Base-by-base conservation (phyloP, 352 stramenopile genomes). In the Phytophthora sp. region DNA sequence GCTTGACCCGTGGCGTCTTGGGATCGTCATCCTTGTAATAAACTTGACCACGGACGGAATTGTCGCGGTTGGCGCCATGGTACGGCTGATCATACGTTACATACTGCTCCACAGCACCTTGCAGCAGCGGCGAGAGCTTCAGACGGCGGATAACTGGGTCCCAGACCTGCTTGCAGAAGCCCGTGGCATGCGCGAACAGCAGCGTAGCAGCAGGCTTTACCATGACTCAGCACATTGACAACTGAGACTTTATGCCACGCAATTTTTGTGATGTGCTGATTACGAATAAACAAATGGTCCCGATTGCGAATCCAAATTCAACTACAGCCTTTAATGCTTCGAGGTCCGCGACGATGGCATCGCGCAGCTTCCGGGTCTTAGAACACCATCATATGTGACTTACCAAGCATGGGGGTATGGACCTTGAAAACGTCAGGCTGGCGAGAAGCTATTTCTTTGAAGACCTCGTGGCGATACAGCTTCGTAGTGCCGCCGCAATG, bases 121-220 rank as follows among this genome's bases (percentile, higher is more conserved):
- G 76, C 27, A 84, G 20, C 63, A 73, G 20, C 2, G 74, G 71
- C 24, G 76, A 71, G 8, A 58, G 45, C 55, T 71, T 63, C 20
- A 89, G 38, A 1, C 69, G 73, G 15, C 57, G 67, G 21, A 78
- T 78, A 26, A 87, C 57, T 0, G 80, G 76, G 26, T 72, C 52
- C 80, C 80, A 89, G 7, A 73, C 66, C 42, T 87, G 60, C 61
- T 72, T 73, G 57, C 80, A 89, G 53, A 86, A 84, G 23, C 80
- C 75, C 6, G 60, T 78, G 44, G 71, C 80, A 54, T 89, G 80
- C n/a, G 63, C 69, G 49, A 89, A 86, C 35, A 89, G 46, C 29
- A 89, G 44, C 50, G 73, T 79, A 52, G 44, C 69, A n/a, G 31
- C 50, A 1, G 55, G 45, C n/a, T 59, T 60, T 16, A 38, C 15